phyloP scores from a whole-genome alignment of 2,329 filamentous ascomycete genomes.

The Diaporthe sp. region DNA sequence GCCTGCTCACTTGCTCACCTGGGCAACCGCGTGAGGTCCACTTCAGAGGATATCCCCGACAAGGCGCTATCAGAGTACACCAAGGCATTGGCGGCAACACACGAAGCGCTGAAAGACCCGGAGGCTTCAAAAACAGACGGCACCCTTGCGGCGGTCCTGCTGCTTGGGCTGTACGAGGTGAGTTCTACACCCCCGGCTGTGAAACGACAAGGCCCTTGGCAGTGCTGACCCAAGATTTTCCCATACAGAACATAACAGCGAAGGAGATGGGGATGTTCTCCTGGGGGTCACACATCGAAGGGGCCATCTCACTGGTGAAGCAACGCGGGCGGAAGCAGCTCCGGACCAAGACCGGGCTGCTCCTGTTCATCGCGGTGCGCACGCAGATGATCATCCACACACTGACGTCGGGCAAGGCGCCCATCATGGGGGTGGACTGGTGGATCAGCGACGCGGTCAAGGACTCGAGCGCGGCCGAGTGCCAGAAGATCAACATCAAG shows the following conservation, averaged over 20 bases:
- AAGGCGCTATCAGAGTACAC: slow-evolving; percentile 66
- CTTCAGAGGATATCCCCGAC: slow-evolving; percentile 50
- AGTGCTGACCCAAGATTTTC: background rate
- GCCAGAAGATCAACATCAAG: slow-evolving; percentile 65
- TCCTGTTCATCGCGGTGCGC: slow-evolving; percentile 70
- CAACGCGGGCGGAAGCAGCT: slow-evolving; percentile 68
- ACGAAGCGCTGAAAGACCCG: slow-evolving; percentile 65
- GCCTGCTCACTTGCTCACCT: slow-evolving; percentile 71
- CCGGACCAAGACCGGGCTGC: slow-evolving; percentile 63
- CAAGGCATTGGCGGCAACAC: slow-evolving; percentile 65
- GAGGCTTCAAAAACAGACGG: slow-evolving; percentile 64
- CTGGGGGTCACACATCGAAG: slow-evolving; percentile 75
- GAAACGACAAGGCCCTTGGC: background rate
- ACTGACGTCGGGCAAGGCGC: slow-evolving; percentile 64
- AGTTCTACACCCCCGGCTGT: slow-evolving; percentile 22
- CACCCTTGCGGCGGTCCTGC: slow-evolving; percentile 70
- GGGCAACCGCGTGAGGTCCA: slow-evolving; percentile 61
- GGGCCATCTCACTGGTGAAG: slow-evolving; percentile 72
- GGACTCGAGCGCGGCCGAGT: slow-evolving; percentile 61
- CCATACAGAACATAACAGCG: slow-evolving; percentile 62
- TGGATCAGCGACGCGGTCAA: slow-evolving; percentile 68
- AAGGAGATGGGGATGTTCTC: slow-evolving; percentile 66
- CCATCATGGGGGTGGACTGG: slow-evolving; percentile 68
- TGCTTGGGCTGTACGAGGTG: slow-evolving; percentile 72
- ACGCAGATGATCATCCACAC: slow-evolving; percentile 73